Evolutionary conservation across 1,139 yeast species (phyloP), one percentile per base, ranked within the genome.

Genomic region (Kluyveromyces marxianus): DNA sequence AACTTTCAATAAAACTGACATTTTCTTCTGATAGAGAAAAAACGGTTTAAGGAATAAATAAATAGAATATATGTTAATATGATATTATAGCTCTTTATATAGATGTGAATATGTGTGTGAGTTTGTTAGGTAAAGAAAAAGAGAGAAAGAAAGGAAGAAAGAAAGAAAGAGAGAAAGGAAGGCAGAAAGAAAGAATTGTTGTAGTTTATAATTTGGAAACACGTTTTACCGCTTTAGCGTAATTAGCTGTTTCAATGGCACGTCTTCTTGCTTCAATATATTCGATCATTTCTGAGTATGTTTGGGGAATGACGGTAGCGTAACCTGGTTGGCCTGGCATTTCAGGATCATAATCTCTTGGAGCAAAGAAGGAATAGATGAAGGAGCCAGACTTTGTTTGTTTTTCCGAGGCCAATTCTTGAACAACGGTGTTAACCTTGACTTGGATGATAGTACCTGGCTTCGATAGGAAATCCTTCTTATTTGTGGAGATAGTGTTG

Each of bases 391-490:
- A 81, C 56, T 84, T 85, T 43, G 78, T 81, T 41, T 75, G 70
- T 42, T 74, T 73, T 35, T 75, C 75, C 34, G 79, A 76, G 47
- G 81, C 83, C 57, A 89, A 69, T 47, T 76, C 76, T 54, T 85
- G 78, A 48, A 88, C 92, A 35, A 74, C 72, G 4, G 96, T 84
- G 62, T 85, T 92, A 21, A 89, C 97, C 59, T 85, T 82, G 34
- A 89, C 94, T 68, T 89, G 97, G 46, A 89, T 75, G 56, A 89
- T 72, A 6, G 95, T 85, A 45, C 97, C 96, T n/a, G 95, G 85
- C 52, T 76, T 79, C 32, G 79, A 74, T 55, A 84, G 71, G 62
- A 81, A 79, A 31, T 83, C 82, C 41, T 74, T 75, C 25, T 77
- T 74, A 52, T 77, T 76, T 7, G 60, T 45, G 8, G 82, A 73